Base-by-base conservation (phyloP, 345 rosid genomes). In the Pistacia vera region DNA sequence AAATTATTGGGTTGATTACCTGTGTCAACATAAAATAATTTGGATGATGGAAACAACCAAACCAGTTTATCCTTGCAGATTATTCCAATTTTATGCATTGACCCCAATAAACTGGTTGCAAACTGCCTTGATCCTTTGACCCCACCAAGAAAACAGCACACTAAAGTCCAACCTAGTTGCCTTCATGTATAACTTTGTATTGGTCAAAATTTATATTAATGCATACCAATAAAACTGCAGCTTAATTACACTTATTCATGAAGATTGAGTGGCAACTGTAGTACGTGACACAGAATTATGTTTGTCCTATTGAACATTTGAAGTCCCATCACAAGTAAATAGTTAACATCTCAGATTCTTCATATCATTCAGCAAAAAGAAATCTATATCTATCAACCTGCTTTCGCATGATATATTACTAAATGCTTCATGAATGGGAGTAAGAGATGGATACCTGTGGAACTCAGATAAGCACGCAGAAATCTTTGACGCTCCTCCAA, bases 401-500 rank as follows among this genome's bases (percentile, higher is more conserved):
- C 61, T 30, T 54, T 46, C 60, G 22, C 22, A 28, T 8, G 28
- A 68, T 2, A 66, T 11, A 49, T 10, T 5, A 49, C 68, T 61
- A 7, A 38, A 59, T 22, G 38, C 18, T 3, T 16, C 33, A 35
- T 36, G 38, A 55, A 1, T 36, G 4, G 3, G 63, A 36, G 52
- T 4, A 73, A 59, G 18, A 66, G 49, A 72, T 28, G 51, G 41
- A 11, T 80, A 91, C 97, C 98, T 87, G 90, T 87, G 76, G 83
- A 80, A 74, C 88, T 83, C 80, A 93, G 71, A 81, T 95, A 95
- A 25, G 74, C 64, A 44, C 13, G 83, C 73, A 95, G 44, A 82
- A 93, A 95, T 54, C 86, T 77, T 76, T 22, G 72, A 41, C 96
- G 94, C 81, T 93, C 98, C 83, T 83, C 97, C 89, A 87, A 75